Evolutionary conservation across 345 rosid species (phyloP), one percentile per base, ranked within the genome.

Genomic region (Pseudoturritis turrita): DNA sequence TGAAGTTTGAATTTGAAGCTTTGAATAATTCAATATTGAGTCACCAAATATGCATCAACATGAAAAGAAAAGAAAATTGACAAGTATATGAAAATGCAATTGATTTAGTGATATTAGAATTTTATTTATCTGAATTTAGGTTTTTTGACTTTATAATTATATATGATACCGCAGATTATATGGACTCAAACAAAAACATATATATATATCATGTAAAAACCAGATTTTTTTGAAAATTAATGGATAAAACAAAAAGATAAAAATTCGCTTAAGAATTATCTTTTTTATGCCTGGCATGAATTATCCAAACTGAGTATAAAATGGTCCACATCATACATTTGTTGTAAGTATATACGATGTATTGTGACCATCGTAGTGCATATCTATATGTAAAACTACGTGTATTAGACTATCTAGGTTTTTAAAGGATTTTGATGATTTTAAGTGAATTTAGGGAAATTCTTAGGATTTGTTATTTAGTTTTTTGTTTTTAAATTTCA

Each of bases 1-100:
- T 51, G 28, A 13, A 26, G 8, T 52, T 53, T 26, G 50, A 51
- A 17, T 25, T 65, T 11, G 7, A 50, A 41, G 10, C 15, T 53
- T 67, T 54, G 72, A 54, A 40, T 66, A 10, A 7, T 40, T 53
- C 72, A 53, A 41, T 29, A 9, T 68, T 67, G 10, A 5, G 10
- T 31, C 17, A n/a, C n/a, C n/a, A n/a, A n/a, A n/a, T n/a, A n/a
- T n/a, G n/a, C n/a, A n/a, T n/a, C n/a, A n/a, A n/a, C n/a, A 59
- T 39, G 33, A 7, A 22, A 59, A 25, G 22, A 39, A 37, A 39
- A 59, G 18, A 23, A 66, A n/a, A 3, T 7, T 58, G 29, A 12
- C 29, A 15, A 18, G 59, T 13, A 31, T 31, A 47, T 9, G 47
- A 23, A 11, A 6, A 3, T 36, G 4, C 4, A 57, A 11, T 21